Evolutionary conservation across 345 rosid genomes (phyloP).

Genomic region (Eucalyptus tenuipes): DNA sequence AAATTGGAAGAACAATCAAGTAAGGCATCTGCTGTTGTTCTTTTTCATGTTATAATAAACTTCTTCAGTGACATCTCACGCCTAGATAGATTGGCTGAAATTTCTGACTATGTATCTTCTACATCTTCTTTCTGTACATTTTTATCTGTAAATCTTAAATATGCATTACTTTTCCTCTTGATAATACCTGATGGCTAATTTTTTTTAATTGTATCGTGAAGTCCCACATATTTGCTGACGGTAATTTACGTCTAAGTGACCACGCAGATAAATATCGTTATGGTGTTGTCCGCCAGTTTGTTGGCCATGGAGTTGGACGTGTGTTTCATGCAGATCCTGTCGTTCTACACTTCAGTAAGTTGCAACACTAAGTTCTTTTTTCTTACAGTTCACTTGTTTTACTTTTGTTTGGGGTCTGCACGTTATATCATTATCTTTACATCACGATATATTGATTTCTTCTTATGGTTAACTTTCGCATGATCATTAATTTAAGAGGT

Average conservation of each 20-base stretch:
- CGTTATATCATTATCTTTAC: background rate
- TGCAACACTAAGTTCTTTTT: background rate
- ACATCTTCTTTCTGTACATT: background rate
- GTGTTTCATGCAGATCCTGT: constrained; percentile 92
- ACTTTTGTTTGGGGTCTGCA: background rate
- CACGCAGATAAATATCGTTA: constrained; percentile 75
- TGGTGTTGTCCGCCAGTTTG: constrained; percentile 77
- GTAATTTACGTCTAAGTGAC: constrained; percentile 27
- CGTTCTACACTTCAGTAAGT: constrained; percentile 59
- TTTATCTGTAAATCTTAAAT: background rate
- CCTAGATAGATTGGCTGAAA: background rate
- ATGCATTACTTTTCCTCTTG: background rate
- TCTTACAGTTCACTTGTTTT: background rate
- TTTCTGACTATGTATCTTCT: background rate
- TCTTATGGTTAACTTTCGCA: background rate
- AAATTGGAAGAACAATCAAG: constrained; percentile 85
- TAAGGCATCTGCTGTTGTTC: constrained; percentile 16
- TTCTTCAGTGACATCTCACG: background rate
- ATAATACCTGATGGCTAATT: background rate
- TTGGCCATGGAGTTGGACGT: constrained; percentile 89
- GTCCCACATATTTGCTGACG: background rate
- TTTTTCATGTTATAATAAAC: background rate
- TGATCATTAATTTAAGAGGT: background rate
- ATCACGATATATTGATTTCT: background rate
- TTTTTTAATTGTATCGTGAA: background rate